Conservation (phyloP, 805 yeast species). For the Wickerhamiella brachini region DNA sequence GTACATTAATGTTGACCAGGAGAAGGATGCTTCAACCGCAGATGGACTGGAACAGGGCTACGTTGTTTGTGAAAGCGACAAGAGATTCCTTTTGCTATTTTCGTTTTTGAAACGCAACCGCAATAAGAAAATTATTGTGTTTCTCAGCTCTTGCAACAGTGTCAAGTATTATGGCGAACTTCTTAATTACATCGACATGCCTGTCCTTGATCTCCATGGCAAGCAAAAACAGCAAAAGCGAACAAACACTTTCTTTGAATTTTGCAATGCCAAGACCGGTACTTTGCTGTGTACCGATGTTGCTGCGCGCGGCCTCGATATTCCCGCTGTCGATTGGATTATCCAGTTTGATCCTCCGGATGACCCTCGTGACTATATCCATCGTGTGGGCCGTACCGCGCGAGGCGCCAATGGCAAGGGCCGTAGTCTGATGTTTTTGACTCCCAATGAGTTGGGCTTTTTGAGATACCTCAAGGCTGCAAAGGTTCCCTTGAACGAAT, state of each 20-base stretch:
- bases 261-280: slow-evolving; percentile 93
- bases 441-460: slow-evolving; percentile 90
- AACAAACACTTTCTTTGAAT: slow-evolving; percentile 95
- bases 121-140: slow-evolving; percentile 80
- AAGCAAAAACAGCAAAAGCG: slow-evolving; percentile 98
- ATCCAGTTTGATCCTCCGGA: slow-evolving; percentile 99
- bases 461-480: slow-evolving; percentile 90
- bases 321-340: slow-evolving; percentile 98
- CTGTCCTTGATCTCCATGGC: slow-evolving; percentile 93
- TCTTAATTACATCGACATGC: slow-evolving; percentile 88
- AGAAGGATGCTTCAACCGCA: slow-evolving; percentile 75
- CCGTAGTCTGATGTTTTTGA: slow-evolving; percentile 84
- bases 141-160: slow-evolving; percentile 90
- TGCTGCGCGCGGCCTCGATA: slow-evolving; percentile 98
- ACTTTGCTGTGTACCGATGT: slow-evolving; percentile 92
- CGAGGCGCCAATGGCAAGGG: slow-evolving; percentile 79
- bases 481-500: slow-evolving; percentile 93
- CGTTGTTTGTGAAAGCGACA: slow-evolving; percentile 93
- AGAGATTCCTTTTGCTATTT: slow-evolving; percentile 76
- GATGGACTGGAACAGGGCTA: slow-evolving; percentile 98
- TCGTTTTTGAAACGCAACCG: slow-evolving; percentile 87
- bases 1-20: slow-evolving; percentile 85
- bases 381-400: slow-evolving; percentile 98
- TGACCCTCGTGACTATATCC: slow-evolving; percentile 98
- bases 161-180: slow-evolving; percentile 94